These are phyloP conservation scores for Lachnellula hyalina DNA, from an alignment of 2,329 filamentous ascomycete genomes.

Conservation along the genomic window DNA sequence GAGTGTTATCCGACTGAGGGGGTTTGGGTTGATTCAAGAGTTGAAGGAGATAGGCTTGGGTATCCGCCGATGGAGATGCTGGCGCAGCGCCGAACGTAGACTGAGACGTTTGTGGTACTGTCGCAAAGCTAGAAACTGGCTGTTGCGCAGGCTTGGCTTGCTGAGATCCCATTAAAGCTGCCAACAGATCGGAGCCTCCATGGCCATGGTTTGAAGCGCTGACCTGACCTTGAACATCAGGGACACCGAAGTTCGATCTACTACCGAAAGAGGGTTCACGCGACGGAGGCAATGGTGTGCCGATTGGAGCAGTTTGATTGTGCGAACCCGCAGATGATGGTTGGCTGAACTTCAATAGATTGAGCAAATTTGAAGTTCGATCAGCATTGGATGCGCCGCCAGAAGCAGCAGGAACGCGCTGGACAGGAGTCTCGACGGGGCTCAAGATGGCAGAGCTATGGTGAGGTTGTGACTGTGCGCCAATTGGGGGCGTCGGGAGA, in stretches of 20 bases:
- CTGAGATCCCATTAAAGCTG: conserved; percentile 27
- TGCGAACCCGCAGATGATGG: conserved; percentile 31
- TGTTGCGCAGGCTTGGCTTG: conserved; percentile 24
- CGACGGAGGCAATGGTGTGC: conserved; percentile 26
- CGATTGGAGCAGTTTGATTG: conserved; percentile 25
- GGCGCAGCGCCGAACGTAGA: conserved; percentile 31
- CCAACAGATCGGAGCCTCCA: conserved; percentile 27
- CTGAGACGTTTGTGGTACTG: background rate
- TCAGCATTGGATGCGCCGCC: conserved; percentile 36
- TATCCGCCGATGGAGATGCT: conserved; percentile 56
- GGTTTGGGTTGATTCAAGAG: conserved; percentile 76
- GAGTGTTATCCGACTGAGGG: conserved; percentile 45
- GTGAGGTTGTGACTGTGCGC: conserved; percentile 43
- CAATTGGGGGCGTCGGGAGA: conserved; percentile 49
- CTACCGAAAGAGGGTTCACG: conserved; percentile 20
- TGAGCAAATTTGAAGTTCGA: conserved; percentile 54
- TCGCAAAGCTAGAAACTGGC: conserved; percentile 19
- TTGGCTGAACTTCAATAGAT: conserved; percentile 59
- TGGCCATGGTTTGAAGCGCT: conserved; percentile 17
- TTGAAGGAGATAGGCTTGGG: conserved; percentile 80
- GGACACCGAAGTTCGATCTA: conserved; percentile 14
- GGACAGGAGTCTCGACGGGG: conserved; percentile 42
- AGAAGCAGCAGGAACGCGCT: conserved; percentile 33
- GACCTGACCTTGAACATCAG: conserved; percentile 18
- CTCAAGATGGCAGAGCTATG: conserved; percentile 55